Conservation (phyloP, 176 grass and related monocot genomes). For the Dendrocalamus sinicus region DNA sequence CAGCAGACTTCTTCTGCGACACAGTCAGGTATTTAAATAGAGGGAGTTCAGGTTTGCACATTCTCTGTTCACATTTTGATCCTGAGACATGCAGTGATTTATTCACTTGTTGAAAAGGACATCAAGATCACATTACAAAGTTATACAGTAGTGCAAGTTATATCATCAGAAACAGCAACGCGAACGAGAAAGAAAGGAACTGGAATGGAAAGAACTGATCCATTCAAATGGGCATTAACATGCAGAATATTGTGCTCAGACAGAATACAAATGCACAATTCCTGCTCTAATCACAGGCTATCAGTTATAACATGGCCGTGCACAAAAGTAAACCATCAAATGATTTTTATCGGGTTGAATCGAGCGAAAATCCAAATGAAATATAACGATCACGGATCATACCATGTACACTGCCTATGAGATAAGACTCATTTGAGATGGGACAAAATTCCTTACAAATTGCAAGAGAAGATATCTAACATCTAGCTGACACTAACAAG, state of each 20-base stretch:
- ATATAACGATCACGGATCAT: slow-evolving; percentile 9
- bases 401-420: background rate
- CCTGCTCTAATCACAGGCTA: background rate
- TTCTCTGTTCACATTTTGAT: background rate
- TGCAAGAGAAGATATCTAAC: background rate
- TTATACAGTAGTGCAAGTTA: background rate
- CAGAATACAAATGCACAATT: background rate
- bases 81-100: background rate
- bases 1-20: background rate
- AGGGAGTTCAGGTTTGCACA: background rate
- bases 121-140: background rate
- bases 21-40: background rate
- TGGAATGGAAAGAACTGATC: background rate
- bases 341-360: background rate
- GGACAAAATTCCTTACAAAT: background rate
- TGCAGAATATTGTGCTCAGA: background rate
- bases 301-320: background rate
- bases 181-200: background rate
- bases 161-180: background rate
- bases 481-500: background rate
- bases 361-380: background rate
- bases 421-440: background rate
- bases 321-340: background rate
- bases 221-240: slow-evolving; percentile 21
- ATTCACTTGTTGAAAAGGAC: background rate